A percentile compares a stretch with the other conserved stretches of the same genome.
phyloP scores from a whole-genome alignment of 768 basidiomycete genomes.

The Suillus cothurnatus region DNA sequence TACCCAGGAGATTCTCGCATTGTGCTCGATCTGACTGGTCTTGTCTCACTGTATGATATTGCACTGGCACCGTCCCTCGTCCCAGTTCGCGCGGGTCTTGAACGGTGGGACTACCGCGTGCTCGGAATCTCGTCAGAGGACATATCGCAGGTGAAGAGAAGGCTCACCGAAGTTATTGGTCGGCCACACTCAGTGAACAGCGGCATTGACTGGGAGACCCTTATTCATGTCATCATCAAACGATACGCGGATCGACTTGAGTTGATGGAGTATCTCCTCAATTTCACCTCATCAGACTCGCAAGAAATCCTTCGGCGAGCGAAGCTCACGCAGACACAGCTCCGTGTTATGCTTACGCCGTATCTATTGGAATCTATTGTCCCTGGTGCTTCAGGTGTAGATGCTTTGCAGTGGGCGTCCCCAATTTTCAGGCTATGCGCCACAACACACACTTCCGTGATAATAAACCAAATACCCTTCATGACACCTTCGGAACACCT shows the following conservation, averaged over 20 bases:
- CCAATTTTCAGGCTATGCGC: conserved; percentile 15
- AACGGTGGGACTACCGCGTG: conserved; percentile 25
- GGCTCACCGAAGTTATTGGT: conserved; percentile 11
- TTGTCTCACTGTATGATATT: conserved; percentile 31
- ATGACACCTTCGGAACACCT: conserved; percentile 20
- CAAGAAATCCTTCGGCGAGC: conserved; percentile 13
- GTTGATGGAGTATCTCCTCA: conserved; percentile 39
- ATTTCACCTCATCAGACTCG: conserved; percentile 18
- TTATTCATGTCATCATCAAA: conserved; percentile 40
- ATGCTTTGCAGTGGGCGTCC: conserved; percentile 13
- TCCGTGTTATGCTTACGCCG: conserved; percentile 21
- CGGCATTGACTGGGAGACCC: conserved; percentile 45
- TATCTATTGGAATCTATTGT: conserved; percentile 17
- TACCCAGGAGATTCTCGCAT: conserved; percentile 30
- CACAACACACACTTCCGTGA: conserved; percentile 13
- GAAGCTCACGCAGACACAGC: conserved; percentile 18
- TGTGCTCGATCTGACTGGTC: conserved; percentile 22
- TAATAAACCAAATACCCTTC: neutral
- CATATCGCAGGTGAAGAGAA: conserved; percentile 6
- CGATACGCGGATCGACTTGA: conserved; percentile 48
- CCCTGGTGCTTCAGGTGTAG: neutral
- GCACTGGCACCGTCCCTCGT: conserved; percentile 22
- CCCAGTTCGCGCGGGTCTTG: conserved; percentile 13
- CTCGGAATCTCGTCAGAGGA: conserved; percentile 18
- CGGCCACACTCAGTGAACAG: conserved; percentile 19